These are phyloP conservation scores for Lipomyces chichibuensis DNA, from an alignment of 805 yeast species.

Conservation along the genomic window DNA sequence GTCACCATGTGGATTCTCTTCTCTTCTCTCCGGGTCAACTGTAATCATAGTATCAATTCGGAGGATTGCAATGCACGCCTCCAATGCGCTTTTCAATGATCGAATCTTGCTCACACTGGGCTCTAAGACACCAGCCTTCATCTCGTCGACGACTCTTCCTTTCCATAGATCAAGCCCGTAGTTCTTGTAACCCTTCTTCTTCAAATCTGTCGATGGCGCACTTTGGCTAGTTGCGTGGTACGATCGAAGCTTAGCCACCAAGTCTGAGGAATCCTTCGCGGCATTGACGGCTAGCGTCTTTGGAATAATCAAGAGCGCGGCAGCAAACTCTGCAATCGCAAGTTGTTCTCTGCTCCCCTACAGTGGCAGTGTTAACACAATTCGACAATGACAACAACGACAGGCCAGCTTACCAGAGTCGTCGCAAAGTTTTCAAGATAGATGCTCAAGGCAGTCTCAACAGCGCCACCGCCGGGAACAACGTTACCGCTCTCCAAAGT, in stretches of 20 bases:
- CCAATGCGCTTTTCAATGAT: constrained; percentile 87
- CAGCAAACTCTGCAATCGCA: constrained; percentile 97
- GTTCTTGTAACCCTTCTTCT: constrained; percentile 82
- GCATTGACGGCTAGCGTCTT: constrained; percentile 97
- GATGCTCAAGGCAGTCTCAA: constrained; percentile 92
- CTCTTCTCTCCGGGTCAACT: constrained; percentile 84
- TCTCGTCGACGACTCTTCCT: constrained; percentile 89
- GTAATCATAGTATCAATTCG: constrained; percentile 98
- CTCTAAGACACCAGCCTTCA: constrained; percentile 84
- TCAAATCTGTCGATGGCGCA: constrained; percentile 78
- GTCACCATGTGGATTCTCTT: constrained; percentile 70
- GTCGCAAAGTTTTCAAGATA: constrained; percentile 97
- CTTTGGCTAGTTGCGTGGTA: constrained; percentile 94
- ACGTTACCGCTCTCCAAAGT: constrained; percentile 91
- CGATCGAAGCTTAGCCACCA: constrained; percentile 92
- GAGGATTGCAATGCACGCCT: constrained; percentile 95
- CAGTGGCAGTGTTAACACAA: background rate
- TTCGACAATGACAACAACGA: background rate
- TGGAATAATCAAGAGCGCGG: constrained; percentile 86
- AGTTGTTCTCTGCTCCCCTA: constrained; percentile 91
- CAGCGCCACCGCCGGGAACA: constrained; percentile 99
- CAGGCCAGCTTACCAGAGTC: constrained; percentile 55
- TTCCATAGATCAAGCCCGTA: constrained; percentile 90
- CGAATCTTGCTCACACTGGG: constrained; percentile 93
- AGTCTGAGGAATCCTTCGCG: constrained; percentile 93